Conservation (phyloP, 768 basidiomycete species). For the Kwoniella pini region DNA sequence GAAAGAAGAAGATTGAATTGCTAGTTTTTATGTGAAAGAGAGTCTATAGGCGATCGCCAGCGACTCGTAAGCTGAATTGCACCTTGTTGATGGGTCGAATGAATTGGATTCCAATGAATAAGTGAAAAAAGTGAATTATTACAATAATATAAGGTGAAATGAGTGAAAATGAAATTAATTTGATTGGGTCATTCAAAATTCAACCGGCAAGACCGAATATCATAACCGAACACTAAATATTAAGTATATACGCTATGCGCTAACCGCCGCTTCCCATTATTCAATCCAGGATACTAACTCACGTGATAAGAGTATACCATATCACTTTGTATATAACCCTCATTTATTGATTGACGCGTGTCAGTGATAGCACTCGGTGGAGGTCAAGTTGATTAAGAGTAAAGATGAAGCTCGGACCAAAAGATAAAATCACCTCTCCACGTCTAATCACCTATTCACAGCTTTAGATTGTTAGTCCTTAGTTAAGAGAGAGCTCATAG, state of each 20-base stretch:
- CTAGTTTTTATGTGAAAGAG: neutral
- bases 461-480: too few relatives aligned
- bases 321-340: neutral
- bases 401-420: too few relatives aligned
- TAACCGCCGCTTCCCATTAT: neutral
- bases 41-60: neutral
- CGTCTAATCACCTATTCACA: too few relatives aligned
- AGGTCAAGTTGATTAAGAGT: neutral
- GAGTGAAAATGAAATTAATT: neutral
- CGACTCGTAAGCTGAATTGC: neutral
- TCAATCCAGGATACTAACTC: neutral
- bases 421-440: too few relatives aligned
- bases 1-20: neutral
- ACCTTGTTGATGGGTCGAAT: neutral
- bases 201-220: slow-evolving; percentile 3
- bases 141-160: neutral
- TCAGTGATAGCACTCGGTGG: neutral
- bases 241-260: neutral
- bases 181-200: neutral
- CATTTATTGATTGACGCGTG: slow-evolving; percentile 7
- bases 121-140: neutral
- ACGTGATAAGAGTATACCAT: neutral
- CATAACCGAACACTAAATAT: slow-evolving; percentile 2
- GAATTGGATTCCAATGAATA: neutral
- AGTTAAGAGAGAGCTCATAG: too few relatives aligned